A percentile compares a stretch with the other conserved stretches of the same genome.
Evolutionary conservation across 768 basidiomycete species (phyloP).

Genomic region (Suillus decipiens): DNA sequence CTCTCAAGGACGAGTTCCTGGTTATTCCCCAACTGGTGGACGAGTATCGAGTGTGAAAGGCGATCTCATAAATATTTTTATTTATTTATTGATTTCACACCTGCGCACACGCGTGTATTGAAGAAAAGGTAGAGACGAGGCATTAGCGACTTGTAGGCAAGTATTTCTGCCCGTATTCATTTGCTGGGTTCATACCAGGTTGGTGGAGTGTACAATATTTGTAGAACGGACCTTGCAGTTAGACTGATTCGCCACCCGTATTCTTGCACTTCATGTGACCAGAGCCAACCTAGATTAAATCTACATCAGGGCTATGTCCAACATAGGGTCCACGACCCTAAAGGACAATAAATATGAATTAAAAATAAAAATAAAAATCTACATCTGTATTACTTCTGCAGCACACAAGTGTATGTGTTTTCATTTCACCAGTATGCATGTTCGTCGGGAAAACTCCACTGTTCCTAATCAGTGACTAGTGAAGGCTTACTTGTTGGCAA

Average conservation of each 20-base stretch:
- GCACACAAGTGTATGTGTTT: background rate
- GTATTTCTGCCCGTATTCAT: conserved; percentile 33
- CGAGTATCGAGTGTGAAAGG: too few relatives aligned
- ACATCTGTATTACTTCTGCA: background rate
- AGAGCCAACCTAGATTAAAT: background rate
- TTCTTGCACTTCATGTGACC: background rate
- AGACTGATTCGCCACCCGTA: conserved; percentile 42
- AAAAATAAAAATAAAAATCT: too few relatives aligned
- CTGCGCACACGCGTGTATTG: too few relatives aligned
- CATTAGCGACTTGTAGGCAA: conserved; percentile 95
- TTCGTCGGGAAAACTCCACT: background rate
- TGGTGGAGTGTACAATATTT: conserved; percentile 75
- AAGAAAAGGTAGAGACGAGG: conserved; percentile 42
- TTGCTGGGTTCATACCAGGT: conserved; percentile 31
- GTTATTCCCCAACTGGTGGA: too few relatives aligned
- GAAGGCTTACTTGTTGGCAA: too few relatives aligned
- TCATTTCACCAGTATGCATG: background rate
- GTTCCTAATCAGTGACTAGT: background rate
- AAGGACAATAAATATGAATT: too few relatives aligned
- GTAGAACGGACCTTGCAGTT: conserved; percentile 79
- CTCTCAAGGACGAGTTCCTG: too few relatives aligned
- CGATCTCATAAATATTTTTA: too few relatives aligned
- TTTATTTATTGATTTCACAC: too few relatives aligned
- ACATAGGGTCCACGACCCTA: too few relatives aligned
- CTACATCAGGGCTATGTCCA: too few relatives aligned